Evolutionary conservation across 306 rosid species (phyloP).

Genomic region (Vigna angularis): DNA sequence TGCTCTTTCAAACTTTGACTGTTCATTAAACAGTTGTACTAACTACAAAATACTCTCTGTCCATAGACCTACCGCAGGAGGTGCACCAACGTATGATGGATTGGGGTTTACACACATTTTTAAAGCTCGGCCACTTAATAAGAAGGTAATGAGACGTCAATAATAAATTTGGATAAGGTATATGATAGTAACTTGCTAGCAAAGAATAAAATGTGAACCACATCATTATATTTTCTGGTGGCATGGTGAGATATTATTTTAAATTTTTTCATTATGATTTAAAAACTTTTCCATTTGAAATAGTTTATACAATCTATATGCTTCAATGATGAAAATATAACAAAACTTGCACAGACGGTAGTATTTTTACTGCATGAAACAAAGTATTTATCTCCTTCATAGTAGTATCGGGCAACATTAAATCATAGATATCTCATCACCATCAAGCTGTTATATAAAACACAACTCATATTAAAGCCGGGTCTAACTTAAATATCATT

Average conservation of each 20-base stretch:
- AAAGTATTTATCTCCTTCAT: conserved; percentile 4
- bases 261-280: conserved; percentile 18
- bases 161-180: conserved; percentile 9
- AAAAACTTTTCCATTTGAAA: conserved; percentile 25
- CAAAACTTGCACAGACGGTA: not conserved
- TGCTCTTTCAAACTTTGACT: conserved; percentile 26
- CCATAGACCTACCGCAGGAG: conserved; percentile 63
- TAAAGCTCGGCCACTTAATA: conserved; percentile 73
- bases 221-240: conserved; percentile 5
- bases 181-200: not conserved
- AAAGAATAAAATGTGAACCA: conserved; percentile 14
- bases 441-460: not conserved
- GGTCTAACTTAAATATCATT: conserved; percentile 1
- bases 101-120: conserved; percentile 57
- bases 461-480: not conserved
- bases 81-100: conserved; percentile 57
- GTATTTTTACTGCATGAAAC: conserved; percentile 9
- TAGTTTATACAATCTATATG: conserved; percentile 18
- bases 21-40: conserved; percentile 35
- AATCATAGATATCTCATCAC: not conserved
- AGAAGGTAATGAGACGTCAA: conserved; percentile 61
- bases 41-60: conserved; percentile 42
- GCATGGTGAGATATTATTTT: conserved; percentile 25
- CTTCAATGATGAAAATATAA: conserved; percentile 15
- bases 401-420: not conserved